phyloP scores from a whole-genome alignment of 2,329 filamentous ascomycete species.

The Biscogniauxia mediterranea region DNA sequence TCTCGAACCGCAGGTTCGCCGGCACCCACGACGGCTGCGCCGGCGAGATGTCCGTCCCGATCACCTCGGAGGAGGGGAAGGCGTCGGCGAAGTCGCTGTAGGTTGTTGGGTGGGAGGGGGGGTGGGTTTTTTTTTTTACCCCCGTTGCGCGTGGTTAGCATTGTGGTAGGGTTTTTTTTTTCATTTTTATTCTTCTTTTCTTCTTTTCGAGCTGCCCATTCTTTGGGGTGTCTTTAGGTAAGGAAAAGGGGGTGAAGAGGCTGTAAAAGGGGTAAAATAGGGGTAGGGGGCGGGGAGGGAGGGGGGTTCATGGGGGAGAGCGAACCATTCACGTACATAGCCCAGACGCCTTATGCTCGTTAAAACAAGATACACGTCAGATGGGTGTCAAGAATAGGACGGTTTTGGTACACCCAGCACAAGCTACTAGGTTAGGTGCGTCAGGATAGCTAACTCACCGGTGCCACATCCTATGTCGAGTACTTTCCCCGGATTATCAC shows the following conservation, averaged over 20 bases:
- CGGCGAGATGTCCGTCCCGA: constrained; percentile 25
- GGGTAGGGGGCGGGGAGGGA: too few species aligned
- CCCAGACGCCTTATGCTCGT: constrained; percentile 1
- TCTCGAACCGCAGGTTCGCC: constrained; percentile 20
- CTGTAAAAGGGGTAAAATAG: too few species aligned
- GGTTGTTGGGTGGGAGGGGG: too few species aligned
- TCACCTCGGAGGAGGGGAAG: constrained; percentile 20
- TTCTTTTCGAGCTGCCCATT: too few species aligned
- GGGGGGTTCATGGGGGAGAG: background rate
- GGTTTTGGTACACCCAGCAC: too few species aligned
- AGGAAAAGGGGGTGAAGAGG: too few species aligned
- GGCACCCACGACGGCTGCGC: constrained; percentile 23
- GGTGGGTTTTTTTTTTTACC: background rate
- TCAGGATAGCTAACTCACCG: constrained; percentile 9
- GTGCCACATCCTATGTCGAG: constrained; percentile 24
- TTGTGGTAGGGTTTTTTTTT: too few species aligned
- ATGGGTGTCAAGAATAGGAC: background rate
- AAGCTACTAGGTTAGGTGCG: background rate
- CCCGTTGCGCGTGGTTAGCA: too few species aligned
- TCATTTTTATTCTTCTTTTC: too few species aligned
- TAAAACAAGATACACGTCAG: background rate
- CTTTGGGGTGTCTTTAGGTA: too few species aligned
- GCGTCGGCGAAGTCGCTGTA: constrained; percentile 22
- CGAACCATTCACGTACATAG: background rate
- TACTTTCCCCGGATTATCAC: constrained; percentile 14